These are phyloP conservation scores for Curvularia hawaiiensis DNA, from an alignment of 2,329 filamentous ascomycete species.

Conservation along the genomic window DNA sequence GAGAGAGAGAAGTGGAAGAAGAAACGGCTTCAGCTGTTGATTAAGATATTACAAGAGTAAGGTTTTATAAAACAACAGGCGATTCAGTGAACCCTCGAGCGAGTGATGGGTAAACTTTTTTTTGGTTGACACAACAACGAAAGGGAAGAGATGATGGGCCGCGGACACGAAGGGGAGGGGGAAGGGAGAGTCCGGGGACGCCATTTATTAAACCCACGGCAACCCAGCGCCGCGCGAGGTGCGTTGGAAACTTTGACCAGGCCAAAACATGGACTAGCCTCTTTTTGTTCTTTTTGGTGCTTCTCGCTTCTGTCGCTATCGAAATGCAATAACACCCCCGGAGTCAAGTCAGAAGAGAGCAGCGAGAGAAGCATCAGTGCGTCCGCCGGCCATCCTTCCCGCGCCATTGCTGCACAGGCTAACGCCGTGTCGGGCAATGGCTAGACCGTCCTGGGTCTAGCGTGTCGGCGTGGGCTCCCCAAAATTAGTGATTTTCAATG, in stretches of 20 bases:
- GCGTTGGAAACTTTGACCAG: not conserved
- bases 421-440: not conserved
- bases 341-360: not conserved
- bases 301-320: not conserved
- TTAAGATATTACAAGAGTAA: conserved; percentile 1
- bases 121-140: conserved; percentile 2
- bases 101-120: conserved; percentile 1
- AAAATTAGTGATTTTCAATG: conserved; percentile 9
- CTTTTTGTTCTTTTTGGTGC: not conserved
- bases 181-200: not conserved
- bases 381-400: not conserved
- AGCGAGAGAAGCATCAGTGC: not conserved
- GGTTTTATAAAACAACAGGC: not conserved
- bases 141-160: not conserved
- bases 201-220: conserved; percentile 1
- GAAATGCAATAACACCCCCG: not conserved
- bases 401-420: not conserved
- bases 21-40: not conserved
- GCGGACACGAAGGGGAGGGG: not conserved
- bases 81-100: not conserved
- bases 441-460: not conserved
- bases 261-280: not conserved
- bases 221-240: not conserved
- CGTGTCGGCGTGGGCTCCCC: not conserved
- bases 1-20: not conserved